Conservation (phyloP, 352 stramenopile genomes). For the Globisporangium carolinianum region DNA sequence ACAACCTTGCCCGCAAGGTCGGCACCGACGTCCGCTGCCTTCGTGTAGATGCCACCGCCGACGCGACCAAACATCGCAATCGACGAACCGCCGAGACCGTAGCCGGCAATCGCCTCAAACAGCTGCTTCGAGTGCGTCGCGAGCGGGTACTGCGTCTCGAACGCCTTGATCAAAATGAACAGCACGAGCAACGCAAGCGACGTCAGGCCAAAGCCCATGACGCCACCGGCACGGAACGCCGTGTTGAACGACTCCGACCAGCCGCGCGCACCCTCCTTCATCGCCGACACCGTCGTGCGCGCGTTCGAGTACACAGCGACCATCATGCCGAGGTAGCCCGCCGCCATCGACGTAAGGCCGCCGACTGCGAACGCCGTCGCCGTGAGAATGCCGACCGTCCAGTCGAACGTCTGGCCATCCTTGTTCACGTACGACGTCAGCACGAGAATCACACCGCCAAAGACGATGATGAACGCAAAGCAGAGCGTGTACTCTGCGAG, state of each 20-base stretch:
- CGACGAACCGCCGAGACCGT: conserved; percentile 96
- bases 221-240: conserved; percentile 95
- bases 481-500: conserved; percentile 97
- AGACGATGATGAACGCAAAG: conserved; percentile 94
- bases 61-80: conserved; percentile 99
- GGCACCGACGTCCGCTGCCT: conserved; percentile 98
- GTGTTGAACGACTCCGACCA: conserved; percentile 98
- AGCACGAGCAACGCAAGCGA: conserved; percentile 96
- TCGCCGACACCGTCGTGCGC: conserved; percentile 95
- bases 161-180: conserved; percentile 94
- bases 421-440: conserved; percentile 90
- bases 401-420: conserved; percentile 77
- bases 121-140: conserved; percentile 80
- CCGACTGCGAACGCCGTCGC: conserved; percentile 96
- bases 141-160: conserved; percentile 89
- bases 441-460: conserved; percentile 83
- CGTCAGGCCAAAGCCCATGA: conserved; percentile 99
- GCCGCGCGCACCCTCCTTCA: conserved; percentile 89
- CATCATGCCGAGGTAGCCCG: conserved; percentile 99
- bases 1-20: conserved; percentile 99
- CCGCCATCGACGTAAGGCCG: conserved; percentile 95
- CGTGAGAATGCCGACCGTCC: conserved; percentile 91
- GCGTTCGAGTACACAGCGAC: conserved; percentile 99
- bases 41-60: conserved; percentile 99
- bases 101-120: conserved; percentile 97